Evolutionary conservation across 228 moss, liverwort and hornwort species (phyloP).

Genomic region (Sphagnum magellanicum): DNA sequence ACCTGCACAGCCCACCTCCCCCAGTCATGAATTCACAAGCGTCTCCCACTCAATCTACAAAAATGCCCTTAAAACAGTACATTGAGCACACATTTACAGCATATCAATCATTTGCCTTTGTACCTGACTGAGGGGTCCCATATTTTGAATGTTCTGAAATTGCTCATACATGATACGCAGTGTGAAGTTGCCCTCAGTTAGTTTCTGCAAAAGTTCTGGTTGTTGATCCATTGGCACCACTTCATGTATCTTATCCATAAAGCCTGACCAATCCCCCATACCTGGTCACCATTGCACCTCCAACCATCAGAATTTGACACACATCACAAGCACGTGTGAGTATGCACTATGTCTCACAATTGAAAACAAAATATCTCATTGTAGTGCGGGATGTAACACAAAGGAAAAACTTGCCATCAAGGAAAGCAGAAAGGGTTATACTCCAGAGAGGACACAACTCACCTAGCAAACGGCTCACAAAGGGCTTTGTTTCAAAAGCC

Average conservation of each 20-base stretch:
- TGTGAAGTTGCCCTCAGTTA: conserved; percentile 74
- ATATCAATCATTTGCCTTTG: too few relatives aligned
- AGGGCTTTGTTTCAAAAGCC: conserved; percentile 79
- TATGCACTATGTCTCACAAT: too few relatives aligned
- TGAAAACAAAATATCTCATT: too few relatives aligned
- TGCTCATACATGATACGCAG: conserved; percentile 84
- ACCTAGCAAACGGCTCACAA: conserved; percentile 86
- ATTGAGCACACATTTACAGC: too few relatives aligned
- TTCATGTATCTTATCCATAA: conserved; percentile 87
- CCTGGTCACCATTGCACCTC: conserved; percentile 26
- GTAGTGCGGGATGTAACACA: too few relatives aligned
- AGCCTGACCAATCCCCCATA: conserved; percentile 88
- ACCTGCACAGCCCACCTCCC: conserved; percentile 36
- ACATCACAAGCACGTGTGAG: too few relatives aligned
- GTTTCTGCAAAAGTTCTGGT: conserved; percentile 65
- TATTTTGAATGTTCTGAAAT: conserved; percentile 69
- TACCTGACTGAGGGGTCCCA: conserved; percentile 83
- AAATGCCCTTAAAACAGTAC: too few relatives aligned
- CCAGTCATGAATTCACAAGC: background rate
- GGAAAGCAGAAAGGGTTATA: background rate
- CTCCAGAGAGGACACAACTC: conserved; percentile 14
- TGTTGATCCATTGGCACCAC: conserved; percentile 92
- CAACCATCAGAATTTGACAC: too few relatives aligned
- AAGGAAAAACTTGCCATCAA: too few relatives aligned
- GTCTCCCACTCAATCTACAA: too few relatives aligned